Base-by-base conservation (phyloP, 768 basidiomycete genomes). In the Exidia glandulosa region DNA sequence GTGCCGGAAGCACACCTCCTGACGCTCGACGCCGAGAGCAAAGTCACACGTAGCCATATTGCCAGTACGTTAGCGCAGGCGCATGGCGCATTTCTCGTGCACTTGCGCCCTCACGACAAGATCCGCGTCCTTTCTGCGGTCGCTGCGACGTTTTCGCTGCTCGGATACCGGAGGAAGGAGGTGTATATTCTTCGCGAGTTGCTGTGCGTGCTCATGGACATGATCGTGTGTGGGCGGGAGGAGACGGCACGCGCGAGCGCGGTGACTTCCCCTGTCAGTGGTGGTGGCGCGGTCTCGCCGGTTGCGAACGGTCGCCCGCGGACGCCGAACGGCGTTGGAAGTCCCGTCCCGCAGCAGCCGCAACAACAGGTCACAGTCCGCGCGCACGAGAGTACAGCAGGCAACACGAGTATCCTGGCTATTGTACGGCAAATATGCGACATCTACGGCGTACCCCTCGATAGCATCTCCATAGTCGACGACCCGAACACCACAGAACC, bases 111-210 rank as follows among this genome's bases (percentile, higher is more conserved):
- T 36, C 78, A 84, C 57, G 90, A 93, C 64, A 83, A 90, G 45
- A 79, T 96, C 32, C 74, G 78, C 27, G 74, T 88, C 25, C 76
- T 91, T 59, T 84, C 88, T 64, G 77, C 79, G 34, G 80, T 86
- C 54, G 88, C 89, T 0, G 83, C 84, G 63, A 73, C 91, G 52
- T 94, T 88, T 70, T 79, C 86, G 12, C 87, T 84, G 63, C 70
- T 99, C 3, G 93, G 91, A 9, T 90, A 93, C 70, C 80, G 77
- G 58, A 79, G 96, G 54, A 95, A 95, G 73, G 94, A 96, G 73
- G 88, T 86, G 0, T 88, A 89, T 66, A 75, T 93, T 41, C 76
- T 94, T 29, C 80, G 95, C 12, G 94, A 97, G 68, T 80, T 96
- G 47, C 77, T 94, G 25, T 90, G 88, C 9, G 88, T 88, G 64